Conservation (phyloP, 208 protist genomes). For the Leptomonas seymouri region DNA sequence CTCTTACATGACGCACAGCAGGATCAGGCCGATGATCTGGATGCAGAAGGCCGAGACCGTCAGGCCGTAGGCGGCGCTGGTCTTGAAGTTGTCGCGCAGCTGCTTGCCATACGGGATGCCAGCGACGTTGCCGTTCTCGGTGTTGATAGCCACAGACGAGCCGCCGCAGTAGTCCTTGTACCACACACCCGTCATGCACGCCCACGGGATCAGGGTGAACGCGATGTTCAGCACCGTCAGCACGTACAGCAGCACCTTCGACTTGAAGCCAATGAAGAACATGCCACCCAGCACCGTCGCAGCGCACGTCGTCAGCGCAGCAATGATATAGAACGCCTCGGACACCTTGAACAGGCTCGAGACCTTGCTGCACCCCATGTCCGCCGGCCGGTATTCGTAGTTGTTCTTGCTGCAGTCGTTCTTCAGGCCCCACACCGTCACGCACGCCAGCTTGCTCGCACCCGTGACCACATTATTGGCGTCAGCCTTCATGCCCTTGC, state of each 20-base stretch:
- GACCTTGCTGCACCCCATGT: constrained; percentile 16
- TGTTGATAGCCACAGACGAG: constrained; percentile 1
- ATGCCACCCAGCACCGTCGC: constrained; percentile 24
- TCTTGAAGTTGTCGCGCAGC: constrained; percentile 38
- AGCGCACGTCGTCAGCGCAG: constrained; percentile 36
- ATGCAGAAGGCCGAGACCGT: constrained; percentile 46
- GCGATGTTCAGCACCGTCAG: constrained; percentile 30
- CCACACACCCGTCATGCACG: constrained; percentile 49
- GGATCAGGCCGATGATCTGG: constrained; percentile 42
- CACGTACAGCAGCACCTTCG: constrained; percentile 24
- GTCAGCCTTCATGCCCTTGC: constrained; percentile 22
- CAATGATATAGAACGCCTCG: constrained; percentile 65
- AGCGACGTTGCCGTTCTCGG: constrained; percentile 8
- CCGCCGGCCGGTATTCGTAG: constrained; percentile 26
- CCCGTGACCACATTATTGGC: not conserved
- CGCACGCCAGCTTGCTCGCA: constrained; percentile 38
- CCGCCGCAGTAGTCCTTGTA: constrained; percentile 37
- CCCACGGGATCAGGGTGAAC: constrained; percentile 50
- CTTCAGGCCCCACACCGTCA: constrained; percentile 61
- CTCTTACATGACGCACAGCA: constrained; percentile 27
- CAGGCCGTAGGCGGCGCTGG: constrained; percentile 41
- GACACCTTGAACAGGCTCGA: constrained; percentile 45
- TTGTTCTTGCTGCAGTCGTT: constrained; percentile 37
- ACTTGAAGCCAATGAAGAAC: constrained; percentile 37
- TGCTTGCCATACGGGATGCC: constrained; percentile 26